phyloP scores from a whole-genome alignment of 257 asterid genomes.

The Solanum habrochaites region DNA sequence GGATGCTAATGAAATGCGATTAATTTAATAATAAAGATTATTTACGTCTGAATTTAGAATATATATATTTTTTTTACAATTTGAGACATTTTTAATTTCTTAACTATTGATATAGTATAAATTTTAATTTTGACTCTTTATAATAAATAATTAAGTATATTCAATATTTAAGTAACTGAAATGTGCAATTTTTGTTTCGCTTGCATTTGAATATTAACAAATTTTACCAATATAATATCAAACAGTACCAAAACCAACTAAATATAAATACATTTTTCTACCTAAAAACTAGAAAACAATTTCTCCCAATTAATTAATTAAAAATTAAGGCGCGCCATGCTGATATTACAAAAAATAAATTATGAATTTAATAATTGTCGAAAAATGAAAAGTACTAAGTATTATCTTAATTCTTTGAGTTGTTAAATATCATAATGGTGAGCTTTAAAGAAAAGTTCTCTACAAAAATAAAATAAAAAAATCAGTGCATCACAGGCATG shows the following conservation, averaged over 20 bases:
- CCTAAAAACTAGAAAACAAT: not conserved
- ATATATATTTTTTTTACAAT: too few species aligned
- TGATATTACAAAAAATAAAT: not conserved
- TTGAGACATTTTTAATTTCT: not conserved
- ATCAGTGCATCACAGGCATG: not conserved
- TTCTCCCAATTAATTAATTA: not conserved
- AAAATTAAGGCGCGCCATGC: not conserved
- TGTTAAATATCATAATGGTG: not conserved
- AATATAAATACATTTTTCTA: not conserved
- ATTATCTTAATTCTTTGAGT: not conserved
- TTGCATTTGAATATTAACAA: not conserved
- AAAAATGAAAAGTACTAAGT: not conserved
- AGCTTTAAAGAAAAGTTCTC: not conserved
- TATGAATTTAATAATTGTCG: not conserved
- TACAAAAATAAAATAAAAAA: not conserved
- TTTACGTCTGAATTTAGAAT: too few species aligned
- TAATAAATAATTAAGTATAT: not conserved
- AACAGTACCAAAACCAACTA: not conserved
- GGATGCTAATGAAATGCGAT: not conserved
- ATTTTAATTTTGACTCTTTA: not conserved
- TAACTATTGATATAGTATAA: not conserved
- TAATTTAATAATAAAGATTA: too few species aligned
- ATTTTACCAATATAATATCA: not conserved
- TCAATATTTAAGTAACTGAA: not conserved
- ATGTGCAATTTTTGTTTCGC: not conserved